Conservation (phyloP, 2,329 filamentous ascomycete species). For the Cladosporium phlei region DNA sequence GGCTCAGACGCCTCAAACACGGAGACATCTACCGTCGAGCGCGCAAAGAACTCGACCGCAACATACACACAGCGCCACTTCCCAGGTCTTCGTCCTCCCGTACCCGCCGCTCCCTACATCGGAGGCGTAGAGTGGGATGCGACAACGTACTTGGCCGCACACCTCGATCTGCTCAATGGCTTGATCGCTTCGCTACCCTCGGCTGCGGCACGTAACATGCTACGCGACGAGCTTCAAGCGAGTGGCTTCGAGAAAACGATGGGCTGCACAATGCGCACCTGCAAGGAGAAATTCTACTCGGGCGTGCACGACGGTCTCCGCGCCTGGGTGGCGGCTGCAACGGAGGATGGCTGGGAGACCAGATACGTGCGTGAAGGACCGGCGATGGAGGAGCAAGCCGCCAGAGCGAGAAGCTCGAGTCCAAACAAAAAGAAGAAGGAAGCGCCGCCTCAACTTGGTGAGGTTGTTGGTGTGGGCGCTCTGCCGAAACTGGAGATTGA, state of each 20-base stretch:
- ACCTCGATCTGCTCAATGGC: conserved; percentile 89
- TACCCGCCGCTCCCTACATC: conserved; percentile 91
- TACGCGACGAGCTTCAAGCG: conserved; percentile 72
- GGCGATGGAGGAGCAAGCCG: conserved; percentile 37
- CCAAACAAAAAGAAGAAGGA: conserved; percentile 36
- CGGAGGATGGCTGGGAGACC: conserved; percentile 83
- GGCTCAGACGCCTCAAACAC: background rate
- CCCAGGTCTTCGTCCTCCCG: conserved; percentile 78
- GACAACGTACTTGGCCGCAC: conserved; percentile 89
- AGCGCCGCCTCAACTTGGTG: conserved; percentile 21
- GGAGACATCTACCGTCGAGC: conserved; percentile 23
- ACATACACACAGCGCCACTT: conserved; percentile 64
- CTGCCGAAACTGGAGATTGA: conserved; percentile 25
- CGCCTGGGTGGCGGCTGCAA: conserved; percentile 84
- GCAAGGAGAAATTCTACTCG: conserved; percentile 97
- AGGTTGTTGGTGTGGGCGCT: conserved; percentile 16
- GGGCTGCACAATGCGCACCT: conserved; percentile 76
- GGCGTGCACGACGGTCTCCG: conserved; percentile 83
- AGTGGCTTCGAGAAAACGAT: conserved; percentile 90
- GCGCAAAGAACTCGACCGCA: conserved; percentile 22
- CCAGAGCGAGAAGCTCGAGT: conserved; percentile 31
- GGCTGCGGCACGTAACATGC: conserved; percentile 62
- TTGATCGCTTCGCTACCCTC: conserved; percentile 77
- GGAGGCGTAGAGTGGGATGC: conserved; percentile 98
- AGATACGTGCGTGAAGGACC: conserved; percentile 73